These are phyloP conservation scores for Aspergillus biplanus DNA, from an alignment of 495 filamentous ascomycete species.

Conservation along the genomic window DNA sequence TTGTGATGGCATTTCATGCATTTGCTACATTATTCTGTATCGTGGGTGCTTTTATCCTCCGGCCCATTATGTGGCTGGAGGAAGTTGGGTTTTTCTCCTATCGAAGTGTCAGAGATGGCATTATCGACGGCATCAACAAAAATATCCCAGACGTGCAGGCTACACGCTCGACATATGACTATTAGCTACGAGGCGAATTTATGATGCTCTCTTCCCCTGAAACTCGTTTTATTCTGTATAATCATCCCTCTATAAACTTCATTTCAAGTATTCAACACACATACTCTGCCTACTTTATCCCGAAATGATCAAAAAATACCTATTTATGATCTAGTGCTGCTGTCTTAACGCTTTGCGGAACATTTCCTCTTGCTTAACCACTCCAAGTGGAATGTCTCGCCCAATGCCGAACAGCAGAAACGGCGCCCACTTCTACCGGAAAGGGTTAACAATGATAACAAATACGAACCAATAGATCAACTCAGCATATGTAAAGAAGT, in stretches of 20 bases:
- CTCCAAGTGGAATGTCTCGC: constrained; percentile 60
- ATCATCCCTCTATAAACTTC: too few species aligned
- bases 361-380: constrained; percentile 67
- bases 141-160: constrained; percentile 2
- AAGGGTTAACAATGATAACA: constrained; percentile 77
- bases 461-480: constrained; percentile 86
- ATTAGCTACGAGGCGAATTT: background rate
- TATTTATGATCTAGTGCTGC: constrained; percentile 23
- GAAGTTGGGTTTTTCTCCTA: constrained; percentile 19
- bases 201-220: background rate
- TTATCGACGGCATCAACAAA: constrained; percentile 9
- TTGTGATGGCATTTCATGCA: constrained; percentile 62
- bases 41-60: constrained; percentile 53
- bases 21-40: constrained; percentile 65
- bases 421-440: constrained; percentile 73
- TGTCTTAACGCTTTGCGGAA: constrained; percentile 39
- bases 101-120: constrained; percentile 1
- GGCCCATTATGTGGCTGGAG: constrained; percentile 54
- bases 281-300: background rate
- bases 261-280: too few species aligned
- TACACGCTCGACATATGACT: background rate
- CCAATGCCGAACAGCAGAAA: constrained; percentile 83
- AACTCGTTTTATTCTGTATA: background rate
- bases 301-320: background rate
- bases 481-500: constrained; percentile 88